These are phyloP conservation scores for Yueomyces sp. DNA, from an alignment of 805 yeast genomes.

Conservation along the genomic window DNA sequence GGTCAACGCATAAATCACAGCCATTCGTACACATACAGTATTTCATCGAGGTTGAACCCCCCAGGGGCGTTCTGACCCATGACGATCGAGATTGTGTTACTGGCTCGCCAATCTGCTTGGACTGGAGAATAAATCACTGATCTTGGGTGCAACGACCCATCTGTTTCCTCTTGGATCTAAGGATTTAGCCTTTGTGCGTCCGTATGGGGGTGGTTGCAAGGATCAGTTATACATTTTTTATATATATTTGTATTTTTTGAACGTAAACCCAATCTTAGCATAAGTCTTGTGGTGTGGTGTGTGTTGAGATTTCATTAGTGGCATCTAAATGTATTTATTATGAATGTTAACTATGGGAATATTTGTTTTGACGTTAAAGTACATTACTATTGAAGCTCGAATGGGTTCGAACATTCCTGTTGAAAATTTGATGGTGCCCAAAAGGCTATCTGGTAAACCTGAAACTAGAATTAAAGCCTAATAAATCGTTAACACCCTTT, in stretches of 20 bases:
- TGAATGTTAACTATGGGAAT: too few species aligned
- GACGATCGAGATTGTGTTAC: conserved; percentile 43
- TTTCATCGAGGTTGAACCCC: conserved; percentile 59
- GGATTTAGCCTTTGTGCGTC: conserved; percentile 67
- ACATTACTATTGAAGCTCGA: too few species aligned
- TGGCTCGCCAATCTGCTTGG: conserved; percentile 26
- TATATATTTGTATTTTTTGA: not conserved
- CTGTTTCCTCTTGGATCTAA: conserved; percentile 33
- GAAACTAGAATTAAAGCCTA: conserved; percentile 82
- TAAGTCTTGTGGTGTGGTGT: too few species aligned
- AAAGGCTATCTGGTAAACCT: conserved; percentile 28
- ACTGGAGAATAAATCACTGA: conserved; percentile 48
- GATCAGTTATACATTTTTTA: conserved; percentile 28
- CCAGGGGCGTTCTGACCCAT: conserved; percentile 56
- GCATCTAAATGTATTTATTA: too few species aligned
- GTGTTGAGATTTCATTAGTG: too few species aligned
- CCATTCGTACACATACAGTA: conserved; percentile 47
- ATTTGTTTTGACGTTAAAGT: too few species aligned
- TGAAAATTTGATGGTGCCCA: not conserved
- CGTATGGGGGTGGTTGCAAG: conserved; percentile 54
- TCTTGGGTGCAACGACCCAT: conserved; percentile 70
- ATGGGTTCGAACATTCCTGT: too few species aligned
- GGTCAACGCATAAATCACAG: conserved; percentile 53
- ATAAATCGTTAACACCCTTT: conserved; percentile 68
- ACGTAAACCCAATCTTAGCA: too few species aligned